Evolutionary conservation across 495 filamentous ascomycete genomes (phyloP).

Genomic region (Aspergillus haitiensis): DNA sequence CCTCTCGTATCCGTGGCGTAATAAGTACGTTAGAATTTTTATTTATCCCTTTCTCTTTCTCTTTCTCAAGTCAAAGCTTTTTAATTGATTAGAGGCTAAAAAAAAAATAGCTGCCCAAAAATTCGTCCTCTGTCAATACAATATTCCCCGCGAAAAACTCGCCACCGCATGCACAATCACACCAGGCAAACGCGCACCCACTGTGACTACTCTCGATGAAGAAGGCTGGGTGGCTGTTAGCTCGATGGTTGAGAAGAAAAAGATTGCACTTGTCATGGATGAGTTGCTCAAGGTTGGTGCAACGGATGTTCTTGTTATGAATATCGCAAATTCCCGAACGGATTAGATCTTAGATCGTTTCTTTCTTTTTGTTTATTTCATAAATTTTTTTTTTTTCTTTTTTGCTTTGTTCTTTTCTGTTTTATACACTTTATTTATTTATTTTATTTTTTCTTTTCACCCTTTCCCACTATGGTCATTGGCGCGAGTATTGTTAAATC

Average conservation of each 20-base stretch:
- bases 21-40: constrained; percentile 62
- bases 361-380: constrained; percentile 11
- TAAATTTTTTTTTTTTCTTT: not conserved
- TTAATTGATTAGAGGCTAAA: no score
- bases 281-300: constrained; percentile 77
- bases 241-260: constrained; percentile 91
- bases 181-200: constrained; percentile 92
- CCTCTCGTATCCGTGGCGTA: constrained; percentile 81
- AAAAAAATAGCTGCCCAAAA: constrained; percentile 69
- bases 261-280: constrained; percentile 89
- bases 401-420: constrained; percentile 6
- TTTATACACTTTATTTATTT: not conserved
- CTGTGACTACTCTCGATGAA: constrained; percentile 81
- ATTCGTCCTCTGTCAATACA: constrained; percentile 96
- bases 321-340: constrained; percentile 82
- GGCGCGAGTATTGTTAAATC: not conserved
- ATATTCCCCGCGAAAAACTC: constrained; percentile 71
- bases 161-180: constrained; percentile 72
- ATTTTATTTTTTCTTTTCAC: constrained; percentile 5
- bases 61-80: not conserved
- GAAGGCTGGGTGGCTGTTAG: constrained; percentile 91
- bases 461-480: not conserved
- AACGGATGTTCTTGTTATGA: constrained; percentile 81
- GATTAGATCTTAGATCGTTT: constrained; percentile 29
- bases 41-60: not conserved